Base-by-base conservation (phyloP, 2,329 filamentous ascomycete genomes). In the Curvularia lunata region DNA sequence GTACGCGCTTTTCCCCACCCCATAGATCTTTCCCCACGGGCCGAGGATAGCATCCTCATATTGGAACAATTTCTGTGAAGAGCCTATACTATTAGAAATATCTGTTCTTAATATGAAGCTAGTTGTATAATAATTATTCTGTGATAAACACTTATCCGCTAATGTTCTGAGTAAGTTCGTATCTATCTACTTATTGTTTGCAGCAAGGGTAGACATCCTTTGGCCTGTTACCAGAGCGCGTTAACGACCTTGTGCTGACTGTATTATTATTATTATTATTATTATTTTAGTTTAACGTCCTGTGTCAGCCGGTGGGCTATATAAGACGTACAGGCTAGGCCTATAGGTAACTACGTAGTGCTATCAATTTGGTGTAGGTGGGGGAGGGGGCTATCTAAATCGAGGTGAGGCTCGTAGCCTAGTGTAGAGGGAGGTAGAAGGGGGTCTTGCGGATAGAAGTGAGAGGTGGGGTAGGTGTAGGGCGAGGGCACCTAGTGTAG, bases 341-440 rank as follows among this genome's bases (percentile, higher is more conserved):
- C 23, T 45, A n/a, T 7, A 45, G 13, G 42, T 45, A 45, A n/a
- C 42, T 45, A 45, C 42, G 42, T 45, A n/a, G 16, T n/a, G 13
- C 4, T 37, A n/a, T 37, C 12, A 37, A 37, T 37, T 6, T 37
- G 5, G 32, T 45, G 13, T 45, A 45, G 23, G 16, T 45, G 13
- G 42, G 23, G 10, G 16, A 45, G 42, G 25, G n/a, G 42, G 42
- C 42, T 45, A 45, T 45, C 42, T 45, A 45, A 45, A 45, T 45
- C 42, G 42, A 45, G 42, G 23, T 45, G 16, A 45, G 42, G 42
- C 42, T 45, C 42, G 42, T 28, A 45, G 42, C 42, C 42, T 45
- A 45, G 21, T 45, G 21, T 43, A 25, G 41, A 25, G 21, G 21
- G 12, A 25, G 21, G 41, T 43, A 43, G 21, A 25, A 43, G 21